Evolutionary conservation across 2,329 filamentous ascomycete species (phyloP), one percentile per base, ranked within the genome.

Genomic region (Penicillium sp.): DNA sequence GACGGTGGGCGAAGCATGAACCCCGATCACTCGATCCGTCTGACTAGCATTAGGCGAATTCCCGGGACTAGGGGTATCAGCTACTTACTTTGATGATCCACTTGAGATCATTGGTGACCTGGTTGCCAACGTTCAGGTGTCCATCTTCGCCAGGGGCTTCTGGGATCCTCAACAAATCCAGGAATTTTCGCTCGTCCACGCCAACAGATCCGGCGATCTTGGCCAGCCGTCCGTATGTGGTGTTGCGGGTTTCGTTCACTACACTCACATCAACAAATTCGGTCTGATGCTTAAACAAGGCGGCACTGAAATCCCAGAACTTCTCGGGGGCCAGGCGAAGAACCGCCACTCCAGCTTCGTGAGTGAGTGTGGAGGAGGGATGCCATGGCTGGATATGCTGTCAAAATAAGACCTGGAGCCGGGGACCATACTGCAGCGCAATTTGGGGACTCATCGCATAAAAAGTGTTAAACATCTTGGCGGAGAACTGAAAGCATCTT

Each of bases 321-420:
- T 85, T 86, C 18, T 81, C 79, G 0, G 89, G 88, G 2, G 85
- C 79, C 6, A 90, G 74, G 49, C 82, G 83, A 64, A 93, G 81
- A 1, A 97, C 90, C 2, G 92, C 93, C 29, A 91, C 83, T 3
- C 81, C 92, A 29, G 92, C 89, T 81, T 97, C 93, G 53, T 79
- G 75, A 8, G 69, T 70, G 11, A 92, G 81, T 6, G 89, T 92
- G 40, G 86, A 92, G 20, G 89, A 91, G 1, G 93, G 93, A 76
- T 97, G 92, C 93, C 93, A 96, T 14, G 92, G 91, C 78, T 96
- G 92, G 67, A 97, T 85, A 72, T 96, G 92, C 72, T 93, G 92
- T 48, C 92, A 88, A 80, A 97, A 90, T 68, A 97, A 84, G 64
- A 96, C 80, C 65, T 89, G 82, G 2, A 96, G 77, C 58, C 81